Evolutionary conservation across 2,329 filamentous ascomycete genomes (phyloP), one percentile per base, ranked within the genome.

Genomic region (Chaetomium olivaceum): DNA sequence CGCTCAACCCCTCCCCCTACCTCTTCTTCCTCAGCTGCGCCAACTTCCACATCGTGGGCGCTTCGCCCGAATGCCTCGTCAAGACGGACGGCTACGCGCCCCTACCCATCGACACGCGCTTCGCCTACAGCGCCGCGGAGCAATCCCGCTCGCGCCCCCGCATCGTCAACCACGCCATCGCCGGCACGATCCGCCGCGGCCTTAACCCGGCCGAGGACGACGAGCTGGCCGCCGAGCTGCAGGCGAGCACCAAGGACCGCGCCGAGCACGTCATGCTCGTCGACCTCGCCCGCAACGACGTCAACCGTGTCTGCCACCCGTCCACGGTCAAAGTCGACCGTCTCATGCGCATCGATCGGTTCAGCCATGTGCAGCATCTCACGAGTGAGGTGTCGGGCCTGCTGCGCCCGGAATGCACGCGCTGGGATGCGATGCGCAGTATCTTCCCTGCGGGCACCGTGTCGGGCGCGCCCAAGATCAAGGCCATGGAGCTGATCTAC

Each of bases 361-460:
- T 99, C 81, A 95, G 91, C 66, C 95, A 99, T 78, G 95, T 99
- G 31, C 95, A 98, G 83, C 95, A 99, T 78, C 86, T 99, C 21
- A 93, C 97, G 4, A 97, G 92, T 1, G 93, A 99, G 78, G 95
- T 99, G 0, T 97, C 92, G 1, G 94, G 95, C 54, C 85, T 95
- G n/a, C 80, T 98, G 70, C 86, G 95, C 55, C 83, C 86, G 5
- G 93, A 85, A 48, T 93, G 93, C 82, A 94, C 92, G 33, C 87
- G 95, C 65, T 99, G 97, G 79, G 94, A 98, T 75, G 95, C 95
- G 11, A 96, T 99, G 81, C 87, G 94, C 48, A 93, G 91, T 70
- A 97, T 99, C 73, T 99, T 99, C 81, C 95, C 95, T 0, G 95
- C 95, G 4, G 95, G 95, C 63, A 99, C 95, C 0, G 94, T 98